A percentile compares a stretch with the other conserved stretches of the same genome.
phyloP scores from a whole-genome alignment of 2,329 filamentous ascomycete genomes.

The Botrytis elliptica region DNA sequence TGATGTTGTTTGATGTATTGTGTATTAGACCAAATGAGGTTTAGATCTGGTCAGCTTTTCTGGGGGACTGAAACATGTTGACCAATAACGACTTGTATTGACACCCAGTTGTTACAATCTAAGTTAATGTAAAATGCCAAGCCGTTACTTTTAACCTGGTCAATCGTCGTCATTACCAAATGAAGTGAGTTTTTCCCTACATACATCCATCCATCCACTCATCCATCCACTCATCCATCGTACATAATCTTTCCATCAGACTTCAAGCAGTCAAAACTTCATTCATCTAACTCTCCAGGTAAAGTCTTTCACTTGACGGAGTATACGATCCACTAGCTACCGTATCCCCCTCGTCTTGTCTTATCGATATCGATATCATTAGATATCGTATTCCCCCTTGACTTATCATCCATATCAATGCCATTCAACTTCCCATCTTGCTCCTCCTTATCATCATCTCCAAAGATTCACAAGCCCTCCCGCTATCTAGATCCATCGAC shows the following conservation, averaged over 20 bases:
- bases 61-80: slow-evolving; percentile 11
- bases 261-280: neutral
- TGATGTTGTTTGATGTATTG: slow-evolving; percentile 15
- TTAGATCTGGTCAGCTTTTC: slow-evolving; percentile 1
- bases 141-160: neutral
- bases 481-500: neutral
- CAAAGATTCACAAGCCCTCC: neutral
- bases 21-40: neutral
- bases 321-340: neutral
- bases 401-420: neutral
- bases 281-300: neutral
- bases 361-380: neutral
- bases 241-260: neutral
- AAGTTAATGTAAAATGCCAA: neutral
- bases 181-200: slow-evolving; percentile 14
- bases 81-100: neutral
- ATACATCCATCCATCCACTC: neutral
- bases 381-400: neutral
- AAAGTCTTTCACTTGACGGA: neutral
- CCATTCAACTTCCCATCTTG: neutral
- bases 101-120: neutral
- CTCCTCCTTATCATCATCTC: neutral
- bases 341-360: neutral
- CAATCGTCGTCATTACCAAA: slow-evolving; percentile 13
- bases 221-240: too few relatives aligned